Conservation (phyloP, 352 stramenopile genomes). For the Globisporangium solare region DNA sequence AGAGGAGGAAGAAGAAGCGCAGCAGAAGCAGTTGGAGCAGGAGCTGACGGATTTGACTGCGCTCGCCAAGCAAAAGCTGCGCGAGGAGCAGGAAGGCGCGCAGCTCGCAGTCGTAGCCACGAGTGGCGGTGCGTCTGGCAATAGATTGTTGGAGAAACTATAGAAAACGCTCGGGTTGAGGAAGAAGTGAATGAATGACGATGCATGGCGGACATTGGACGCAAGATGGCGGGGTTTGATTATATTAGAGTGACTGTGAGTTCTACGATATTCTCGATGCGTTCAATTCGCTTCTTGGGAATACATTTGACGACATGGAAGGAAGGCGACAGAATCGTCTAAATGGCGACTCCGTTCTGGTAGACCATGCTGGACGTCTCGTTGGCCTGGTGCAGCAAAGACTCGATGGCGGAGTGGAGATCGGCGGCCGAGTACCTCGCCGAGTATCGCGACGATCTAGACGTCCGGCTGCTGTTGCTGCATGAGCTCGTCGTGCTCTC, state of each 20-base stretch:
- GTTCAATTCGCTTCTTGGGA: too few relatives aligned
- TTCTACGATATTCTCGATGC: too few relatives aligned
- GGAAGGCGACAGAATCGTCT: background rate
- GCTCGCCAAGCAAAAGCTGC: conserved; percentile 23
- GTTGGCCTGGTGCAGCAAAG: conserved; percentile 58
- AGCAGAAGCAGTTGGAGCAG: conserved; percentile 23
- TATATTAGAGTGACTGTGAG: too few relatives aligned
- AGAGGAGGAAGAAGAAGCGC: conserved; percentile 33
- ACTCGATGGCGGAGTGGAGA: conserved; percentile 72
- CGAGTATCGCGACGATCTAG: conserved; percentile 35
- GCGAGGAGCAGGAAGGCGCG: conserved; percentile 18
- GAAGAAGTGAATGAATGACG: too few relatives aligned
- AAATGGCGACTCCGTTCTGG: conserved; percentile 33
- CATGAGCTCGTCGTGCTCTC: conserved; percentile 45
- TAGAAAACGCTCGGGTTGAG: conserved; percentile 1
- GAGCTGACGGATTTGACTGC: conserved; percentile 26
- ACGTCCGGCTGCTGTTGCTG: conserved; percentile 23
- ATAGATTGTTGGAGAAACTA: conserved; percentile 1
- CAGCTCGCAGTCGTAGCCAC: background rate
- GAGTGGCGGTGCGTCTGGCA: background rate
- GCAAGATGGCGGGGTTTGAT: too few relatives aligned
- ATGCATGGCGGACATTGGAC: too few relatives aligned
- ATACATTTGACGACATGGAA: too few relatives aligned
- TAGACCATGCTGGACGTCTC: conserved; percentile 61
- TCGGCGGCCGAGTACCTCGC: conserved; percentile 48